Percentiles rank a stretch among this genome's conserved stretches.
Conservation (phyloP, 1,284 basidiomycete species). For the Heterobasidion annosum region DNA sequence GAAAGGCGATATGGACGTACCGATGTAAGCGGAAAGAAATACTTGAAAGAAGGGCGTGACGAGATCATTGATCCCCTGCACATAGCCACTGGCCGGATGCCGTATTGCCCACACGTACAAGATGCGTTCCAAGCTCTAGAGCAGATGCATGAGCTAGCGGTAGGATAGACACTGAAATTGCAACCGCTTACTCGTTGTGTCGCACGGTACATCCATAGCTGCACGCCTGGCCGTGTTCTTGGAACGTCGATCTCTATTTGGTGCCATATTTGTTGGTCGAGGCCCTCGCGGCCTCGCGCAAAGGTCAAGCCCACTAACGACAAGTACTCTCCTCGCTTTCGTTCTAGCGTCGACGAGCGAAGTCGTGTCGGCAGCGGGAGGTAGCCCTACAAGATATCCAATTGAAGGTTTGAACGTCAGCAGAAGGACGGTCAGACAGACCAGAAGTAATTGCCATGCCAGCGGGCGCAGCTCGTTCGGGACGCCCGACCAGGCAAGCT, state of each 20-base stretch:
- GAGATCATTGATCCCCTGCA: conserved; percentile 97
- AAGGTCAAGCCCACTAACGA: conserved; percentile 91
- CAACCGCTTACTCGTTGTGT: conserved; percentile 71
- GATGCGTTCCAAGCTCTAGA: conserved; percentile 82
- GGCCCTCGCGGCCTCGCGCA: conserved; percentile 68
- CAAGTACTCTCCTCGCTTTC: conserved; percentile 90
- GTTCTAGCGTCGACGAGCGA: conserved; percentile 67
- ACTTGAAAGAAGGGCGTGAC: conserved; percentile 94
- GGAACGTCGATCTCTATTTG: conserved; percentile 98
- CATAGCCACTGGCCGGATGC: conserved; percentile 93
- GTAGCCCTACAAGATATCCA: conserved; percentile 62
- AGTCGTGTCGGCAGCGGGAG: conserved; percentile 80
- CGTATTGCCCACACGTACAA: conserved; percentile 97
- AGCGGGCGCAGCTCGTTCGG: conserved; percentile 84
- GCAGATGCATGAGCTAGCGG: background rate
- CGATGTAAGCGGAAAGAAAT: conserved; percentile 86
- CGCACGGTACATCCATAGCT: conserved; percentile 79
- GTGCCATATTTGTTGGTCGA: conserved; percentile 96
- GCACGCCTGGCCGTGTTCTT: conserved; percentile 85
- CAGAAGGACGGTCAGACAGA: conserved; percentile 28
- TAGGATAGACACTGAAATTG: conserved; percentile 3
- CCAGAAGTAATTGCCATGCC: conserved; percentile 92
- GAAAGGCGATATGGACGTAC: conserved; percentile 28
- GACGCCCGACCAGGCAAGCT: conserved; percentile 94
- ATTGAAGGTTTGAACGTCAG: too few species aligned